phyloP scores from a whole-genome alignment of 768 basidiomycete species.

The Lactarius sp. region DNA sequence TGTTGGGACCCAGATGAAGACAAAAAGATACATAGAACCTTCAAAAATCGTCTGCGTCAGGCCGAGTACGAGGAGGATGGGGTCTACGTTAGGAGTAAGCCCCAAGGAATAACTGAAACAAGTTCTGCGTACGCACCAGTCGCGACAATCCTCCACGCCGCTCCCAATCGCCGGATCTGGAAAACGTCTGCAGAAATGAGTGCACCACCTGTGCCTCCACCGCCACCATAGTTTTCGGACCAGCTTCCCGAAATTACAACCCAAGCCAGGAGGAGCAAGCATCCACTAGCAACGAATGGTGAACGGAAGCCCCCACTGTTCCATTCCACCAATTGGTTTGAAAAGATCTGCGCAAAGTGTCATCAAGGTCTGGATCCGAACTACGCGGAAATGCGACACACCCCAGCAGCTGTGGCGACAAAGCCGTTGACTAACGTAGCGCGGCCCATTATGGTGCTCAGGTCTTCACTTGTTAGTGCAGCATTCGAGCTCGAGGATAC shows the following conservation, averaged over 20 bases:
- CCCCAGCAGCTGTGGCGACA: constrained; percentile 62
- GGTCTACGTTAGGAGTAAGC: constrained; percentile 39
- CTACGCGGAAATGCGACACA: constrained; percentile 34
- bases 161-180: constrained; percentile 47
- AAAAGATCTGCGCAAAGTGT: constrained; percentile 7
- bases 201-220: constrained; percentile 28
- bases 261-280: constrained; percentile 49
- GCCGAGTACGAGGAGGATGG: constrained; percentile 57
- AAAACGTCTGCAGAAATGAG: constrained; percentile 37
- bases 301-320: constrained; percentile 47
- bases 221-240: constrained; percentile 66
- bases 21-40: constrained; percentile 82
- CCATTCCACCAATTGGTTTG: constrained; percentile 52
- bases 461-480: constrained; percentile 49
- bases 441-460: constrained; percentile 67
- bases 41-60: constrained; percentile 78
- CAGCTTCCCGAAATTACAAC: constrained; percentile 53
- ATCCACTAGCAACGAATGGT: constrained; percentile 64
- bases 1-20: constrained; percentile 77
- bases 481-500: constrained; percentile 54
- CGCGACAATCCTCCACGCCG: constrained; percentile 54
- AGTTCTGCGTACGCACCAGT: constrained; percentile 11
- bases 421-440: constrained; percentile 71
- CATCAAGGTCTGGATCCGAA: not conserved
- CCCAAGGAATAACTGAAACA: not conserved